phyloP scores from a whole-genome alignment of 371 early-diverging fungal genomes.

The Haplosporangium sp. region DNA sequence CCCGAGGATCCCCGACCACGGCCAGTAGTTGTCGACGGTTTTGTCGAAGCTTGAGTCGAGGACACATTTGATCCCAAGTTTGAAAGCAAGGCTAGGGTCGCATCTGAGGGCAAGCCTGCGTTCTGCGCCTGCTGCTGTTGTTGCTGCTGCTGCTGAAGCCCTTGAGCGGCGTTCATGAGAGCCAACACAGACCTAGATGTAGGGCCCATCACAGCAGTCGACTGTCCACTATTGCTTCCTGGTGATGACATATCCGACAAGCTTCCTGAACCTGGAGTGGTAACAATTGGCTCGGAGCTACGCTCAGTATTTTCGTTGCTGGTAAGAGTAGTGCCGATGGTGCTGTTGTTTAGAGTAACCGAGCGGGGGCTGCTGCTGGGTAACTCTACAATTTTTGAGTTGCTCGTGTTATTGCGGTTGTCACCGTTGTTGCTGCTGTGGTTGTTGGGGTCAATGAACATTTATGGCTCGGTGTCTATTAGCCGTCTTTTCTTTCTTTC shows the following conservation, averaged over 20 bases:
- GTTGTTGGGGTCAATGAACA: constrained; percentile 19
- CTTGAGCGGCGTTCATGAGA: constrained; percentile 14
- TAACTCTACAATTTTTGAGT: constrained; percentile 37
- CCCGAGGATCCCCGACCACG: constrained; percentile 1
- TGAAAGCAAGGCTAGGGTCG: constrained; percentile 20
- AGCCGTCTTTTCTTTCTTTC: not conserved
- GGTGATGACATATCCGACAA: constrained; percentile 19
- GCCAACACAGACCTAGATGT: constrained; percentile 9
- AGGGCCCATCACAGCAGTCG: constrained; percentile 11
- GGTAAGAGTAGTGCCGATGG: not conserved
- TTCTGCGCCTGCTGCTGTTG: not conserved
- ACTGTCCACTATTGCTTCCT: not conserved
- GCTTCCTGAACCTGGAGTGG: constrained; percentile 8
- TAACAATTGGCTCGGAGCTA: constrained; percentile 13
- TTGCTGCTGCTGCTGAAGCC: constrained; percentile 22
- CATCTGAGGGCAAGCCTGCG: constrained; percentile 8
- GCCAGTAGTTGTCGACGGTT: constrained; percentile 3
- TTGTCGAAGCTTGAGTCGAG: not conserved
- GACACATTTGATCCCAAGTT: constrained; percentile 4
- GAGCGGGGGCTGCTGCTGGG: constrained; percentile 20
- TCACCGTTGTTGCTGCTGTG: constrained; percentile 3
- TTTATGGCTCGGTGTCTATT: constrained; percentile 5
- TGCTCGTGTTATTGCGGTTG: not conserved
- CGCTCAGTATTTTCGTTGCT: not conserved
- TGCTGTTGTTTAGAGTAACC: constrained; percentile 1